Evolutionary conservation across 164 flowering plant genomes (phyloP), one percentile per base, ranked within the genome.

Genomic region (Buxus sempervirens): DNA sequence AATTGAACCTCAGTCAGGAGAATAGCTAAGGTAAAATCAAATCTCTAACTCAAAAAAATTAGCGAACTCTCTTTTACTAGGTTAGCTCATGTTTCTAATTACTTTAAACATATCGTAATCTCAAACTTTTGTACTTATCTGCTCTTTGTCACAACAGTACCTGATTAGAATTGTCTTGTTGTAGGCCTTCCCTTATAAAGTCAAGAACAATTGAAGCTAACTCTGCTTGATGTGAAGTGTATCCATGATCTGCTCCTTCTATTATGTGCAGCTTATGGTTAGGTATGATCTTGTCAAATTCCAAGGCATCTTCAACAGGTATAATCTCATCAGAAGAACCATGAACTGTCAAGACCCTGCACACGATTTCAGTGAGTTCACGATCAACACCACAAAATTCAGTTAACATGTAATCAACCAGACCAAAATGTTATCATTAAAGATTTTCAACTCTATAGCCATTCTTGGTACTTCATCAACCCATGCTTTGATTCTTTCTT

Each of bases 291-390:
- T 92, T 89, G 28, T 82, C 77, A 76, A 92, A 84, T 75, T 86
- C 86, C 22, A 66, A 13, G 8, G 96, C 96, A 80, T 89, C 97
- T 75, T 82, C 86, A 27, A 85, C 83, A 0, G 94, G 88, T 62
- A 95, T 78, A 1, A 86, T 66, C 76, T 81, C 85, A 80, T 92
- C 99, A 60, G 49, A 75, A 41, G 97, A 83, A 67, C 99, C 99
- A 76, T 92, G 99, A 57, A 95, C 77, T 16, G 97, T 89, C 75
- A 89, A 68, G 25, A 92, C 97, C 86, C 97, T 92, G 77, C 24
- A 73, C 9, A 51, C 19, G 24, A 42, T 56, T 27, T 19, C 10
- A 72, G 32, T 24, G 41, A 53, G 7, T 32, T 32, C 38, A 3
- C 38, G 7, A 32, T 32, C 5, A 3, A 32, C 5, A 32, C 38